Evolutionary conservation across 1,284 basidiomycete genomes (phyloP), one percentile per base, ranked within the genome.

Genomic region (Cutaneotrichosporon curvatum): DNA sequence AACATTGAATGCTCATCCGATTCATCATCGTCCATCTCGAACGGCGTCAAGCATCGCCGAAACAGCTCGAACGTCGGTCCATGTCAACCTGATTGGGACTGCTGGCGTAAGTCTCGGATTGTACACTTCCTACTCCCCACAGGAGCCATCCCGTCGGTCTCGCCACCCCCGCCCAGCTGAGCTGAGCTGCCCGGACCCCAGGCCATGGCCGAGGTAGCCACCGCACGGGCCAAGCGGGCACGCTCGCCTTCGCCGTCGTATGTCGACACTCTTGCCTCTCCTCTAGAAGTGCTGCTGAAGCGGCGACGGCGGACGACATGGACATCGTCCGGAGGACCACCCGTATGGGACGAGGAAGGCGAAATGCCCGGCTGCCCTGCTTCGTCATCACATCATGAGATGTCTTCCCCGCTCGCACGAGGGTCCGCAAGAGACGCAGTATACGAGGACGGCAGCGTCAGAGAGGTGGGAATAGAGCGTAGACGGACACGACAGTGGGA

Each of bases 221-320:
- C 56, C 18, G 47, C 53, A 23, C 51, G 56, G 19, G 42, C 45
- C 31, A 69, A 69, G 47, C 58, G 67, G 18, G 55, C 56, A 36
- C 57, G 65, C 36, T 67, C 65, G 2, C 60, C 67, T 10, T 64
- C 65, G 2, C 64, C 67, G 7, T 41, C 49, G 3, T 53, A 55
- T 18, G 51, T 52, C 16, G 61, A 65, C 37, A 40, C 45, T 14
- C 50, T 65, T 30, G 53, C 63, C 1, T 70, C 67, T 1, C 67
- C 67, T 1, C 47, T 70, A 3, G 65, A 70, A 34, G 51, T 65
- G 4, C 37, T 70, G 3, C 50, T 67, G 16, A 69, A 69, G 47
- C 57, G 65, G 1, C 59, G 64, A 8, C 45, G 63, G 33, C 46
- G 58, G 23, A 31, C 25, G 28, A 19, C 19, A 12, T 30, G 23